Evolutionary conservation across 306 rosid genomes (phyloP).

Genomic region (Quercus engelmannii): DNA sequence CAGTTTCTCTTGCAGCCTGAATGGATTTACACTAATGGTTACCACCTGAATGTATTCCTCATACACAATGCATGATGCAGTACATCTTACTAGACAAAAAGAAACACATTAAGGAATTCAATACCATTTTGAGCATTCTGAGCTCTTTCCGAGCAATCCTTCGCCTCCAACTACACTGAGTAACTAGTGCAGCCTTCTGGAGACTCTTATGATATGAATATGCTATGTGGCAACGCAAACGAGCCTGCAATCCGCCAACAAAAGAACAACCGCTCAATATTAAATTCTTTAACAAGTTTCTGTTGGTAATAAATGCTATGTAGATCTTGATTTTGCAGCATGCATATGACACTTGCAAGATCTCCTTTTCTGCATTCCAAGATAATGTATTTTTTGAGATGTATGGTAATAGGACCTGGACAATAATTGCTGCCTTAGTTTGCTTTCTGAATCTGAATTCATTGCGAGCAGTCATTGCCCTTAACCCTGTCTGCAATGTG

Average conservation of each 20-base stretch:
- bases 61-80: constrained; percentile 4
- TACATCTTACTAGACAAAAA: constrained; percentile 25
- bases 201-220: constrained; percentile 74
- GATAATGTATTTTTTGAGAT: constrained; percentile 22
- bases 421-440: constrained; percentile 79
- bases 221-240: constrained; percentile 61
- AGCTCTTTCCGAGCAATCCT: constrained; percentile 96
- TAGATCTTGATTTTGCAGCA: constrained; percentile 5
- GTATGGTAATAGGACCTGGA: constrained; percentile 59
- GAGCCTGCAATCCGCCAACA: constrained; percentile 56
- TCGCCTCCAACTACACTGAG: constrained; percentile 97
- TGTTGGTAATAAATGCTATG: neutral
- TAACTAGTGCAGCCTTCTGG: constrained; percentile 73
- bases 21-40: constrained; percentile 24
- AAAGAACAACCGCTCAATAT: neutral
- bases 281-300: constrained; percentile 2
- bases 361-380: constrained; percentile 8
- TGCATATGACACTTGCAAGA: constrained; percentile 5
- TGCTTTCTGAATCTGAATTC: constrained; percentile 96
- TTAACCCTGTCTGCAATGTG: constrained; percentile 83
- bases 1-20: constrained; percentile 99
- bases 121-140: constrained; percentile 91
- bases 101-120: constrained; percentile 9
- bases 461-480: constrained; percentile 98
- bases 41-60: constrained; percentile 15